Base-by-base conservation (phyloP, 2,329 filamentous ascomycete genomes). In the Colletotrichum liriopes region DNA sequence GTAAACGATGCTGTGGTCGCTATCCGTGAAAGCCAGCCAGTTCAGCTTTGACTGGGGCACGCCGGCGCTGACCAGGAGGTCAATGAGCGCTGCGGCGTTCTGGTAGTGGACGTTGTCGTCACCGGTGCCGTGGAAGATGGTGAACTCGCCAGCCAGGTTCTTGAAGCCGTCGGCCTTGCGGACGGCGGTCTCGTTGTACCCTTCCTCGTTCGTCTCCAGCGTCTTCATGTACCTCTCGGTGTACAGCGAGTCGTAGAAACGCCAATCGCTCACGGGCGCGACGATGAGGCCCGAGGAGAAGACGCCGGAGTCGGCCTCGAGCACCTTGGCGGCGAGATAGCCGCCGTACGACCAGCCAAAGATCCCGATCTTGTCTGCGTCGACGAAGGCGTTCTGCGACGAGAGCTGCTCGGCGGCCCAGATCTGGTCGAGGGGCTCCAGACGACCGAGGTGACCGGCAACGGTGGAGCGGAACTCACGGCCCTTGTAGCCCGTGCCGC, bases 71-170 rank as follows among this genome's bases (percentile, higher is more conserved):
- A 93, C 88, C 0, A 93, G 80, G 29, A 91, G 78, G 75, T 93
- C 91, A 0, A 90, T 81, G 43, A 93, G 79, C 0, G 87, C 90
- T 0, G 91, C 91, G 0, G 87, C 77, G 73, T 93, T 89, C 81
- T 93, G 91, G 78, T 92, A 93, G 77, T 93, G 92, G 18, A 93
- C 92, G 63, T 93, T 93, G 75, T 93, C 92, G 74, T 93, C 92
- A 0, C 90, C 91, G 0, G 89, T 89, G 0, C 91, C 92, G 76
- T 93, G 92, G 72, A 91, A 86, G 54, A 93, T 84, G 6, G 90
- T 82, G 73, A 92, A 89, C 2, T 87, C 86, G 4, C 92, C 92
- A 0, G 83, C 83, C 11, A 92, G 85, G 64, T 87, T 87, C 81
- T 89, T 89, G 84, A 93, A 93, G 0, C 92, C 91, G 0, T 83